These are phyloP conservation scores for Teratosphaeriaceae sp. DNA, from an alignment of 2,329 filamentous ascomycete species.

Conservation along the genomic window DNA sequence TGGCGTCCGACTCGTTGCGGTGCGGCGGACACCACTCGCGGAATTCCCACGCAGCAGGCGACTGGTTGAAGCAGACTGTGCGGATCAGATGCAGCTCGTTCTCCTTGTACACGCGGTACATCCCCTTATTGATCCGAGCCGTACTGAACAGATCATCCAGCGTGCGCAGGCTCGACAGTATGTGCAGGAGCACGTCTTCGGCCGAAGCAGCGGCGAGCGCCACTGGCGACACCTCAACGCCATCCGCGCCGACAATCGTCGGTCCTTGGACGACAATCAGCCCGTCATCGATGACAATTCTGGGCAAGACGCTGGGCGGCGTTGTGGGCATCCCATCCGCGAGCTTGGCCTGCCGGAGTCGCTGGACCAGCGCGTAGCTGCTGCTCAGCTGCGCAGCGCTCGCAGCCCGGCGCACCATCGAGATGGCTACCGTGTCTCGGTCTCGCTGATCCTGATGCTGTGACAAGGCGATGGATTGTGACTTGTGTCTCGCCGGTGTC, in stretches of 20 bases:
- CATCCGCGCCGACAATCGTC: neutral
- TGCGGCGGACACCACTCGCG: constrained; percentile 52
- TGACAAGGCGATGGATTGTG: neutral
- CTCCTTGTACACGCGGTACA: constrained; percentile 52
- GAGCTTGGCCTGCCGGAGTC: too few species aligned
- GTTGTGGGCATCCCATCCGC: too few species aligned
- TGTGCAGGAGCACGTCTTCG: constrained; percentile 46
- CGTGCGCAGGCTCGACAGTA: constrained; percentile 43
- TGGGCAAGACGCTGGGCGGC: neutral
- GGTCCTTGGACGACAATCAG: constrained; percentile 11
- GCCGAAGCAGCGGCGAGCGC: constrained; percentile 25
- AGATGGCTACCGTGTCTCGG: neutral
- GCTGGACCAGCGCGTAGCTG: neutral
- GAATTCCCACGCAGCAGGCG: constrained; percentile 54
- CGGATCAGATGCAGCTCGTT: constrained; percentile 51
- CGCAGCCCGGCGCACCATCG: neutral
- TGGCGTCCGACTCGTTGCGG: constrained; percentile 32
- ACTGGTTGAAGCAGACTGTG: constrained; percentile 45
- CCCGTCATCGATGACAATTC: constrained; percentile 12
- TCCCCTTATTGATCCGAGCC: constrained; percentile 48
- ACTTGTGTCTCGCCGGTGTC: neutral
- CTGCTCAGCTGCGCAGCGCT: neutral
- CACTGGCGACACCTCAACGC: neutral
- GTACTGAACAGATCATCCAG: constrained; percentile 51
- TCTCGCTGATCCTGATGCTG: neutral